These are phyloP conservation scores for Diophrys sp. DNA, from an alignment of 73 alveolate species.

Conservation along the genomic window DNA sequence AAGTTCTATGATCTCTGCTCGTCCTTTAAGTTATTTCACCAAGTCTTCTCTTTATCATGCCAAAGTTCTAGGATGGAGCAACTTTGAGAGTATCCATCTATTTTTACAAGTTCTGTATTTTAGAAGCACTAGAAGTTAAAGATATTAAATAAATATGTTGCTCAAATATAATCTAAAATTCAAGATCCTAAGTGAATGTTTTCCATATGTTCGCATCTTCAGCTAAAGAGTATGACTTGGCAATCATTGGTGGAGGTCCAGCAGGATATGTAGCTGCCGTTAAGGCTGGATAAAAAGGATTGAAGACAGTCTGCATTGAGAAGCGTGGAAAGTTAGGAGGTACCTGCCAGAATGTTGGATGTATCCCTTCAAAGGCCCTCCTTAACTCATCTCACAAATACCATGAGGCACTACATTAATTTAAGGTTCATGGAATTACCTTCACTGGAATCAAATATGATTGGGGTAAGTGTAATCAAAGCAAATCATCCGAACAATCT, in stretches of 20 bases:
- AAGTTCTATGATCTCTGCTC: too few relatives aligned
- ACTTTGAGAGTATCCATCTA: too few relatives aligned
- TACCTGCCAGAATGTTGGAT: constrained; percentile 96
- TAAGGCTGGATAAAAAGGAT: constrained; percentile 94
- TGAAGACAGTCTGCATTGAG: constrained; percentile 95
- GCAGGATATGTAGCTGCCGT: constrained; percentile 95
- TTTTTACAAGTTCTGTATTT: too few relatives aligned
- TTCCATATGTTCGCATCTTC: constrained; percentile 29
- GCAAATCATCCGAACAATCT: too few relatives aligned
- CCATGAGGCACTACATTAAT: constrained; percentile 78
- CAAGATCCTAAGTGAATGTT: too few relatives aligned
- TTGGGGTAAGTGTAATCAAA: too few relatives aligned
- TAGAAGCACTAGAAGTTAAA: too few relatives aligned
- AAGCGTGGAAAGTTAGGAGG: constrained; percentile 96
- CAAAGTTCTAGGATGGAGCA: too few relatives aligned
- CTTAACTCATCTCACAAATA: constrained; percentile 83
- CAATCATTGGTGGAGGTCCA: constrained; percentile 90
- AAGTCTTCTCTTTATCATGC: too few relatives aligned
- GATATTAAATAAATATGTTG: too few relatives aligned
- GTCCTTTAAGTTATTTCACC: too few relatives aligned
- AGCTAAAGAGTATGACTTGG: constrained; percentile 62
- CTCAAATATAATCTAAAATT: too few relatives aligned
- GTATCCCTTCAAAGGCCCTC: constrained; percentile 92
- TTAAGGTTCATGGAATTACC: constrained; percentile 74
- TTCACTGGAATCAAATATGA: constrained; percentile 60